These are phyloP conservation scores for Rhodofomes roseus DNA, from an alignment of 1,284 basidiomycete species.

Conservation along the genomic window DNA sequence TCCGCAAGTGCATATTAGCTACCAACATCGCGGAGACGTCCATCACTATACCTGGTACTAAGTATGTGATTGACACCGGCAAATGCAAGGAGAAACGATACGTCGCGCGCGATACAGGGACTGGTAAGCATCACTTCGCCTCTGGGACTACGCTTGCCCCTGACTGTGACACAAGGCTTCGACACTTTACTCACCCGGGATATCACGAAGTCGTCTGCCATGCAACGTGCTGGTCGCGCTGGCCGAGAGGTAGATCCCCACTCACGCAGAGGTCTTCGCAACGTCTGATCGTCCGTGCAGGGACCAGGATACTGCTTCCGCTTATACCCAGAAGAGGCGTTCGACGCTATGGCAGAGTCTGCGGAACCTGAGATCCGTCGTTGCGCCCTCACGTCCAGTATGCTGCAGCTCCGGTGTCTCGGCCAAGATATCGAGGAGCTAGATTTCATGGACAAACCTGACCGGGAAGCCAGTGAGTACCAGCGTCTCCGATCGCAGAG, in stretches of 20 bases:
- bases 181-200: constrained; percentile 84
- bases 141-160: not conserved
- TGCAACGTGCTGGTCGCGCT: constrained; percentile 85
- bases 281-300: constrained; percentile 30
- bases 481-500: not conserved
- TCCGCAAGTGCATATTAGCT: constrained; percentile 88
- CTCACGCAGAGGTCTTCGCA: not conserved
- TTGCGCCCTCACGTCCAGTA: constrained; percentile 77
- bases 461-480: constrained; percentile 61
- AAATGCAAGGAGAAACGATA: constrained; percentile 95
- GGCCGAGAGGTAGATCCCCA: constrained; percentile 70
- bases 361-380: constrained; percentile 87
- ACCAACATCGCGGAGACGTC: constrained; percentile 99
- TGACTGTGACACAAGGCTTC: constrained; percentile 52
- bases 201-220: constrained; percentile 87
- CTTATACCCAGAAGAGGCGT: constrained; percentile 82
- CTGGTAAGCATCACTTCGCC: constrained; percentile 42
- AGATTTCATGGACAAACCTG: constrained; percentile 84
- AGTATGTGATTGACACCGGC: constrained; percentile 93
- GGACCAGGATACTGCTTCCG: constrained; percentile 84
- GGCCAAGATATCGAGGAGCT: constrained; percentile 76
- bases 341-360: constrained; percentile 59
- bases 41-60: constrained; percentile 95
- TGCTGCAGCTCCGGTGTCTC: constrained; percentile 82
- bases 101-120: constrained; percentile 59